These are phyloP conservation scores for Nothopassalora personata DNA, from an alignment of 2,329 filamentous ascomycete genomes.

Conservation along the genomic window DNA sequence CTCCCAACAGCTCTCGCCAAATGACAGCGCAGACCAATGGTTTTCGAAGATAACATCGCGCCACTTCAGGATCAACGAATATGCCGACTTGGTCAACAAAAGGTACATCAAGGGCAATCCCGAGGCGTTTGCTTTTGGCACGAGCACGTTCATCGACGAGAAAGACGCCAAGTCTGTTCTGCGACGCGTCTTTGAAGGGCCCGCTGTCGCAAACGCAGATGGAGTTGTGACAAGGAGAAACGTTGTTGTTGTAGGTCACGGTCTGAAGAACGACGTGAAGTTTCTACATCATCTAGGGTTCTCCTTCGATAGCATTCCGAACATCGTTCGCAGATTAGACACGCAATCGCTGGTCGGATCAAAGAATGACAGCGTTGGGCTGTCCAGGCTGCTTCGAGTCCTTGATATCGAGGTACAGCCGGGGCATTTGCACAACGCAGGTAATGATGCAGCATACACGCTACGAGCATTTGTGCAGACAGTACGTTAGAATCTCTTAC, in stretches of 20 bases:
- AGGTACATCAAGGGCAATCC: constrained; percentile 68
- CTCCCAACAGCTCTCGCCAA: neutral
- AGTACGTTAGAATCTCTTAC: neutral
- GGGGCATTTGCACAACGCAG: constrained; percentile 14
- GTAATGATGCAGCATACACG: constrained; percentile 19
- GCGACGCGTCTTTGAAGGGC: constrained; percentile 51
- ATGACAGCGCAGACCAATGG: constrained; percentile 33
- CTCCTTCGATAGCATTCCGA: constrained; percentile 48
- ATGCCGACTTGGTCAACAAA: constrained; percentile 60
- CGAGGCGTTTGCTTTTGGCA: constrained; percentile 66
- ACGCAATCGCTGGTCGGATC: constrained; percentile 64
- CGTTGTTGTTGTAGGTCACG: constrained; percentile 81
- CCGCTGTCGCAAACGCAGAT: constrained; percentile 20
- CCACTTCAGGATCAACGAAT: constrained; percentile 73
- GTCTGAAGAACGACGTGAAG: constrained; percentile 59
- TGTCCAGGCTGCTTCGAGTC: constrained; percentile 51
- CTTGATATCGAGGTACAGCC: constrained; percentile 53
- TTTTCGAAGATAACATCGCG: constrained; percentile 11
- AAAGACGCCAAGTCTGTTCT: constrained; percentile 35
- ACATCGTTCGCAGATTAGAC: constrained; percentile 54
- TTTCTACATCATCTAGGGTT: constrained; percentile 63
- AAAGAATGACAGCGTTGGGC: constrained; percentile 45
- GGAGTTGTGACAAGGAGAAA: neutral
- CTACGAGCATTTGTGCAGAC: constrained; percentile 11
- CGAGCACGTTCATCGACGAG: constrained; percentile 46